Percentiles rank a stretch among this genome's conserved stretches.
Conservation (phyloP, 1,139 yeast genomes). For the Pichia sp. region DNA sequence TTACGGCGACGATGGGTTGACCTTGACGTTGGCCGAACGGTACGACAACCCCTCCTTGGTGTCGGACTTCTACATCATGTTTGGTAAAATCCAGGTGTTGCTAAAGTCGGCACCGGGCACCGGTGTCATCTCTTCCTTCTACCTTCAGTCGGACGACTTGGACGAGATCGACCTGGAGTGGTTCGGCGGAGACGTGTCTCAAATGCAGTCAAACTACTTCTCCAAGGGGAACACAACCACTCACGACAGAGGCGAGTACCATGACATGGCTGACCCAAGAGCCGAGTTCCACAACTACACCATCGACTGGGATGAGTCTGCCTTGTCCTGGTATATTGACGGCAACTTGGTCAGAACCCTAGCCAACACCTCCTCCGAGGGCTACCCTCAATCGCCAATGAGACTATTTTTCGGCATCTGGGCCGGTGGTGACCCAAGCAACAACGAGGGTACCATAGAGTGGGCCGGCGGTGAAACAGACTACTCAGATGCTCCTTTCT, state of each 20-base stretch:
- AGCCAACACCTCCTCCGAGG: conserved; percentile 36
- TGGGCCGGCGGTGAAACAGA: conserved; percentile 59
- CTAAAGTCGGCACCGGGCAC: conserved; percentile 68
- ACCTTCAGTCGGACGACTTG: conserved; percentile 76
- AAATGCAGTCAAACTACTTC: conserved; percentile 78
- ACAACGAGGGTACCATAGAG: conserved; percentile 47
- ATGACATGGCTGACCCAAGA: conserved; percentile 52
- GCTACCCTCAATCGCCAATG: conserved; percentile 52
- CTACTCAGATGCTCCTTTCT: conserved; percentile 46
- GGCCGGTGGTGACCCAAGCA: conserved; percentile 56
- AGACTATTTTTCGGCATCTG: conserved; percentile 44
- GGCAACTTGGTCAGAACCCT: conserved; percentile 43
- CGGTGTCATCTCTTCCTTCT: conserved; percentile 77
- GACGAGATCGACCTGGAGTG: conserved; percentile 88
- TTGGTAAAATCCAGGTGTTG: conserved; percentile 72
- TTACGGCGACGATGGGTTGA: conserved; percentile 52
- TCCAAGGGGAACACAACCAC: conserved; percentile 73
- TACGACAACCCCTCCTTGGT: conserved; percentile 72
- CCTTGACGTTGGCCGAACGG: conserved; percentile 52
- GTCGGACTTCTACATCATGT: conserved; percentile 80
- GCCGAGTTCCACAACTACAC: conserved; percentile 68
- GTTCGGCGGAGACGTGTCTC: conserved; percentile 68
- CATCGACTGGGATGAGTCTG: conserved; percentile 71
- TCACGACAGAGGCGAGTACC: conserved; percentile 77
- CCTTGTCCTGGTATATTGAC: conserved; percentile 46